Percentiles rank a stretch among this genome's conserved stretches.
phyloP scores from a whole-genome alignment of 345 rosid genomes.

The Balakata baccata region DNA sequence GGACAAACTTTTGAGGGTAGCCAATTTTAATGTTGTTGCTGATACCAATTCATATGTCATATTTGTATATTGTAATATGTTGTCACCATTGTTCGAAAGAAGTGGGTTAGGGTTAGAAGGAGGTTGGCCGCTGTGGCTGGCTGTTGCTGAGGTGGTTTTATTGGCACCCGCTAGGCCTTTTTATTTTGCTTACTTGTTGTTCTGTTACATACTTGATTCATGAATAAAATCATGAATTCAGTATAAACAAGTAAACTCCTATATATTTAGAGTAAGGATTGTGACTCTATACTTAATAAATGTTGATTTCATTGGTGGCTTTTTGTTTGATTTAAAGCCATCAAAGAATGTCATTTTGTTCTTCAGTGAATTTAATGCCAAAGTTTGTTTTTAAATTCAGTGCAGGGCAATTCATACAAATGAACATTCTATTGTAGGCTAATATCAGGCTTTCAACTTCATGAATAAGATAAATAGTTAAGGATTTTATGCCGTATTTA shows the following conservation, averaged over 20 bases:
- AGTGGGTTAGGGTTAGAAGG: slow-evolving; percentile 6
- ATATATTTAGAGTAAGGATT: too few species aligned
- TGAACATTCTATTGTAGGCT: too few species aligned
- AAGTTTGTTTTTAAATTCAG: too few species aligned
- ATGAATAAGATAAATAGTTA: neutral
- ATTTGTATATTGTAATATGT: slow-evolving; percentile 18
- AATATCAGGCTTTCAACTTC: neutral
- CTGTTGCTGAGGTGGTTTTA: slow-evolving; percentile 67
- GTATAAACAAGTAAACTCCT: too few species aligned
- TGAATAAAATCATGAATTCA: too few species aligned
- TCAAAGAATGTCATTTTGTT: neutral
- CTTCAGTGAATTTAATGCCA: too few species aligned
- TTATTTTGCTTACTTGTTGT: neutral
- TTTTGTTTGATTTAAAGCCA: slow-evolving; percentile 5
- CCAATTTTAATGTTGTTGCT: slow-evolving; percentile 44
- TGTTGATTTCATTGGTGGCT: too few species aligned
- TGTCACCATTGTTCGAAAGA: slow-evolving; percentile 17
- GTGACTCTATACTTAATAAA: too few species aligned
- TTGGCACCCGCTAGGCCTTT: slow-evolving; percentile 66
- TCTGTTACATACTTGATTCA: too few species aligned
- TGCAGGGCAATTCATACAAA: too few species aligned
- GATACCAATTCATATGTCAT: neutral
- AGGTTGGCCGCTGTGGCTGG: slow-evolving; percentile 29
- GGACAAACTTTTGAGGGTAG: slow-evolving; percentile 80
- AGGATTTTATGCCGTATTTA: too few species aligned